Evolutionary conservation across 306 rosid genomes (phyloP).

Genomic region (Cicer cuneatum): DNA sequence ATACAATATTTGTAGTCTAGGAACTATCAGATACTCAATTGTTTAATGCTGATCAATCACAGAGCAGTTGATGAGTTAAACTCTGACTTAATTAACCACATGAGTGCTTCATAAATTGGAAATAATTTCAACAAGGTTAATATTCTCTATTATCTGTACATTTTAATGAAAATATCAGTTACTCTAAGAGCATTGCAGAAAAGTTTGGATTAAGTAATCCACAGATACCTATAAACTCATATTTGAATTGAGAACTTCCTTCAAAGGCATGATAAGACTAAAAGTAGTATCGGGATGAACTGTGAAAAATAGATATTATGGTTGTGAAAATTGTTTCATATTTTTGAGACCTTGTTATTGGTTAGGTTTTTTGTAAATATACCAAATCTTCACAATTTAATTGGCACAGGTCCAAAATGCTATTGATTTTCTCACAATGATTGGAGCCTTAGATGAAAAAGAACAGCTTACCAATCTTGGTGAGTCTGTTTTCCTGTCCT

Average conservation of each 20-base stretch:
- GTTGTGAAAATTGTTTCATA: constrained; percentile 7
- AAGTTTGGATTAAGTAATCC: constrained; percentile 16
- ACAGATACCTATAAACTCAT: background rate
- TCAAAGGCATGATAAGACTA: background rate
- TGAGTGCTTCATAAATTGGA: constrained; percentile 17
- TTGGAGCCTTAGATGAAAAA: constrained; percentile 90
- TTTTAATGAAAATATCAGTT: background rate
- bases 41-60: constrained; percentile 6
- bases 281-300: background rate
- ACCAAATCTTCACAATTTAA: constrained; percentile 38
- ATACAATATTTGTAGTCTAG: constrained; percentile 1
- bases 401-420: constrained; percentile 92
- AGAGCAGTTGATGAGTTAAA: constrained; percentile 1
- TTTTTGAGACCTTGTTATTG: constrained; percentile 10
- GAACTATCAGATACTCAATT: background rate
- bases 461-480: constrained; percentile 89
- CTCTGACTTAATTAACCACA: constrained; percentile 20
- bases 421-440: constrained; percentile 83
- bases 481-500: constrained; percentile 50
- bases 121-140: constrained; percentile 14
- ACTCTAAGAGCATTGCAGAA: constrained; percentile 9
- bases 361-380: constrained; percentile 16
- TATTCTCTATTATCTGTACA: constrained; percentile 16
- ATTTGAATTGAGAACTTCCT: constrained; percentile 27
- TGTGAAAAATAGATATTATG: background rate